Evolutionary conservation across 2,329 filamentous ascomycete species (phyloP), one percentile per base, ranked within the genome.

Genomic region (Colletotrichum sp.): DNA sequence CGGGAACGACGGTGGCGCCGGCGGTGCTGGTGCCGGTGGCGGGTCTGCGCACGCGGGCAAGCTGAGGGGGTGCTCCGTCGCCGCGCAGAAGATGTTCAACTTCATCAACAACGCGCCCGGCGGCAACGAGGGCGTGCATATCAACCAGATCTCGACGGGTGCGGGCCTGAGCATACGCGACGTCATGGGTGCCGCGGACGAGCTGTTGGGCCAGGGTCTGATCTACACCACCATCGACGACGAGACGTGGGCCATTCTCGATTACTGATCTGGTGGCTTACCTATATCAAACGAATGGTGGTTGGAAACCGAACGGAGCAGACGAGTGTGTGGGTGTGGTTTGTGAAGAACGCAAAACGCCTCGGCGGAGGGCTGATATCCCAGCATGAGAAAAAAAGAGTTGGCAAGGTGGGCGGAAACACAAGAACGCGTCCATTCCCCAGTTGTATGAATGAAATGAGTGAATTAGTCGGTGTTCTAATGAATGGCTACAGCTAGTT

Each of bases 191-290:
- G 96, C 93, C n/a, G 92, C 94, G 12, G 95, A 98, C 80, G 96
- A 99, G 85, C 85, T 99, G 81, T 85, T 95, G 59, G 88, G 88
- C 3, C 86, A 91, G 71, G 95, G 96, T 34, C 83, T 95, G 80
- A 95, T 98, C 78, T 99, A 95, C 86, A 95, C 95, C 32, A 99
- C 98, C 12, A 90, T 98, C 8, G 96, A 99, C 85, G 96, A 99
- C 81, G 91, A 95, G 85, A 99, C 96, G 1, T 99, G 95, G 93
- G 95, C 95, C 59, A 88, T 98, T 78, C 87, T 98, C 77, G 95
- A 98, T 75, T 91, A 89, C 78, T 93, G 78, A 65, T 67, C 62
- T 27, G 34, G n/a, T 44, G 34, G 34, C 44, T 52, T 12, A 9
- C 44, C 13, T 22, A 22, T 34, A 36, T 19, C 32, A 34, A 29